A percentile compares a stretch with the other conserved stretches of the same genome.
Conservation (phyloP, 352 stramenopile species). For the Pythium folliculosum region DNA sequence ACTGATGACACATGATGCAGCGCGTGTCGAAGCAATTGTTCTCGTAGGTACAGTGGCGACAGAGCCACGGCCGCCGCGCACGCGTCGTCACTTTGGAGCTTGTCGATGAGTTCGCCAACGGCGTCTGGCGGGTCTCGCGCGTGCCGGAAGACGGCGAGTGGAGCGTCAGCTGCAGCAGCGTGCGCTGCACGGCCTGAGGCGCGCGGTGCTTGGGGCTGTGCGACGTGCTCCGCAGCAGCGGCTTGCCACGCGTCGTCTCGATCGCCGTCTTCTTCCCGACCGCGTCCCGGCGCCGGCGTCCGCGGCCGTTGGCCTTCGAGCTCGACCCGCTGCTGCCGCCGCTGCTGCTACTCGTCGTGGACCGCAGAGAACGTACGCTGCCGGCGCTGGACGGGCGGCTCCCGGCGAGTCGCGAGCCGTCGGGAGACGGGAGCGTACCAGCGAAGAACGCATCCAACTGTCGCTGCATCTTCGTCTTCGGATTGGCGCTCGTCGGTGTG, state of each 20-base stretch:
- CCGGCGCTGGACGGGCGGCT: conserved; percentile 14
- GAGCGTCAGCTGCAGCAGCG: conserved; percentile 29
- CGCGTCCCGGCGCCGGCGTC: conserved; percentile 1
- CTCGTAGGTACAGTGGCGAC: conserved; percentile 62
- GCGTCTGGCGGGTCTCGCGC: not conserved
- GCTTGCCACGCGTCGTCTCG: conserved; percentile 3
- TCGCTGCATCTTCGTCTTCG: conserved; percentile 17
- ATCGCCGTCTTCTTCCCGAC: conserved; percentile 20
- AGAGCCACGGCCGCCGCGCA: conserved; percentile 47
- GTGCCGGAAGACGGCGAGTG: conserved; percentile 6
- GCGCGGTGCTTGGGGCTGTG: conserved; percentile 27
- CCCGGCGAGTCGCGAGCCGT: not conserved
- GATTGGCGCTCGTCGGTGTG: not conserved
- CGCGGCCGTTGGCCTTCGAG: not conserved
- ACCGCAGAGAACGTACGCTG: conserved; percentile 19
- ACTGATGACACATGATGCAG: conserved; percentile 67
- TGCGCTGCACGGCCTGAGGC: conserved; percentile 15
- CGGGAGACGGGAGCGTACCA: conserved; percentile 5
- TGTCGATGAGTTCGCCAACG: not conserved
- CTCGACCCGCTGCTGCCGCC: conserved; percentile 4
- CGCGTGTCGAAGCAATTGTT: conserved; percentile 74
- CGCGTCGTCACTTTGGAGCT: conserved; percentile 9
- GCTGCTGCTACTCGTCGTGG: conserved; percentile 13
- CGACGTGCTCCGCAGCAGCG: conserved; percentile 18
- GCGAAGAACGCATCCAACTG: conserved; percentile 28